Conservation (phyloP, 176 grass and related monocot species). For the Triticum urartu region DNA sequence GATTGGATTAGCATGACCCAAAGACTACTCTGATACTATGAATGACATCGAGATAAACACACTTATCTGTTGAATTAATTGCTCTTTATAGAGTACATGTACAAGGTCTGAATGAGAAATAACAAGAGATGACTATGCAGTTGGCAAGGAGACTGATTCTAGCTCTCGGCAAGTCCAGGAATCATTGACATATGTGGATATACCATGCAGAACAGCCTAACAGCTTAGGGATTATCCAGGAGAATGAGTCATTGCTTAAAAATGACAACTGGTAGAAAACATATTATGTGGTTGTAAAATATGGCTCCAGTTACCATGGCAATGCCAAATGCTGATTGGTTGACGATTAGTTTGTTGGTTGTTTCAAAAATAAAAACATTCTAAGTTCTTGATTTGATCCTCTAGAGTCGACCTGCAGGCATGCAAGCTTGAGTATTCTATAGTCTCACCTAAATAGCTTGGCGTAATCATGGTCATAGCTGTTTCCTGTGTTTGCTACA, state of each 20-base stretch:
- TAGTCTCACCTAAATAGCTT: too few species aligned
- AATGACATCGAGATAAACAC: not conserved
- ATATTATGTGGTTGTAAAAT: not conserved
- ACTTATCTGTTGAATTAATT: not conserved
- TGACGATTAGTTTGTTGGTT: not conserved
- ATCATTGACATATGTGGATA: not conserved
- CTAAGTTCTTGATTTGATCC: constrained; percentile 17
- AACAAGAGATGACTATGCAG: not conserved
- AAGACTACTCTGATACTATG: not conserved
- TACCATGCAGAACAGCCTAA: too few species aligned
- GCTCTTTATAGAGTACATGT: not conserved
- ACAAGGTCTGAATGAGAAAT: not conserved
- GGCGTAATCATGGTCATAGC: too few species aligned
- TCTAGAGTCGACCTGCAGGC: too few species aligned
- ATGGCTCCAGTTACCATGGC: not conserved
- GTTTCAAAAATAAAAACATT: constrained; percentile 20
- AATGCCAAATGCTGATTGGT: constrained; percentile 1
- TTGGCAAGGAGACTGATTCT: not conserved
- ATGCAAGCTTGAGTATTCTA: too few species aligned
- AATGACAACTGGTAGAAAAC: constrained; percentile 1
- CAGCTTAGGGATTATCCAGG: too few species aligned
- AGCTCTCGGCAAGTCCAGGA: not conserved
- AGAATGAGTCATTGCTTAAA: not conserved
- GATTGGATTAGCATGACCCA: not conserved
- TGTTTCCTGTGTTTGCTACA: not conserved